A percentile compares a stretch with the other conserved stretches of the same genome.
phyloP scores from a whole-genome alignment of 1,284 basidiomycete genomes.

The Binderoboletus segoi region DNA sequence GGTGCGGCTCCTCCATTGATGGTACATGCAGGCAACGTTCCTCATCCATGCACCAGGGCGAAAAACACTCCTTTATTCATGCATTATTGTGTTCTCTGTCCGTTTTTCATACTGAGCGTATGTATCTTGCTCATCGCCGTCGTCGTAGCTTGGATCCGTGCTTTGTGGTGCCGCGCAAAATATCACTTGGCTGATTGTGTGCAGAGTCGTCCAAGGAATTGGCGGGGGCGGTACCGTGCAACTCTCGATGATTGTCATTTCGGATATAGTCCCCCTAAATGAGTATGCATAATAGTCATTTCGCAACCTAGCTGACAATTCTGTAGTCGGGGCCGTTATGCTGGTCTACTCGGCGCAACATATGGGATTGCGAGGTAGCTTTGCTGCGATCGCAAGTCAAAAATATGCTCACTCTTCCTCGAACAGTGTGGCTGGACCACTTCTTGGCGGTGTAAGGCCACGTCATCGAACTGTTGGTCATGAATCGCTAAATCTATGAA shows the following conservation, averaged over 20 bases:
- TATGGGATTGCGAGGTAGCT: slow-evolving; percentile 61
- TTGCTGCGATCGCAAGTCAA: slow-evolving; percentile 13
- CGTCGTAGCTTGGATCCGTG: slow-evolving; percentile 67
- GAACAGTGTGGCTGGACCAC: slow-evolving; percentile 68
- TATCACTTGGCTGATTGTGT: slow-evolving; percentile 74
- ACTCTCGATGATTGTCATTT: slow-evolving; percentile 70
- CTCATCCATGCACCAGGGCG: slow-evolving; percentile 46
- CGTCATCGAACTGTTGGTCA: not conserved
- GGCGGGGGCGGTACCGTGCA: slow-evolving; percentile 80
- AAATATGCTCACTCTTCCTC: slow-evolving; percentile 2
- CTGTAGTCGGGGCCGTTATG: slow-evolving; percentile 72
- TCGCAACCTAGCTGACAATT: not conserved
- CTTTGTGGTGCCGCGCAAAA: slow-evolving; percentile 82
- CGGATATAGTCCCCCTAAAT: slow-evolving; percentile 78
- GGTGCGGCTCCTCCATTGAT: slow-evolving; percentile 26
- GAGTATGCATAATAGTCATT: slow-evolving; percentile 51
- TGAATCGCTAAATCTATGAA: slow-evolving; percentile 24
- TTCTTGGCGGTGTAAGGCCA: slow-evolving; percentile 65
- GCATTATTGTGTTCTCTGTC: slow-evolving; percentile 75
- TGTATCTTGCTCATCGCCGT: not conserved
- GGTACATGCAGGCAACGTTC: slow-evolving; percentile 56
- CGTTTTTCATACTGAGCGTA: slow-evolving; percentile 12
- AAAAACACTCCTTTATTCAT: slow-evolving; percentile 72
- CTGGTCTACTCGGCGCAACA: slow-evolving; percentile 72
- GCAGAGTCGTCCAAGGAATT: slow-evolving; percentile 80